Conservation (phyloP, 768 basidiomycete genomes). For the Ephemerocybe angulata region DNA sequence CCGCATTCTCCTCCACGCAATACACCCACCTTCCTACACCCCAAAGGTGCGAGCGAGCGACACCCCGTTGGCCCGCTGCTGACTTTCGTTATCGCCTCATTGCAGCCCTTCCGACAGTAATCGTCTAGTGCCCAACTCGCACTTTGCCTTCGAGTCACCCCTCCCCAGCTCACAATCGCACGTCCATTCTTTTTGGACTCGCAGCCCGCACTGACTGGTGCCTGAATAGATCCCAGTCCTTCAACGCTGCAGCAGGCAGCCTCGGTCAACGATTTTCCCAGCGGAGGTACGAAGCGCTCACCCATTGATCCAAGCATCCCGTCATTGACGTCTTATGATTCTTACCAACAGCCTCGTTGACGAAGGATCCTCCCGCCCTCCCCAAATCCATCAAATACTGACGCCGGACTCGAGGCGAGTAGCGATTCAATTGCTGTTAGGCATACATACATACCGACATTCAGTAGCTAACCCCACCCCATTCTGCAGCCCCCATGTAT, state of each 20-base stretch:
- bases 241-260: constrained; percentile 10
- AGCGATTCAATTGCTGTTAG: background rate
- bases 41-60: constrained; percentile 25
- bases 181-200: background rate
- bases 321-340: no score
- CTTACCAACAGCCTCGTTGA: constrained; percentile 8
- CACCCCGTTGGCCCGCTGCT: no score
- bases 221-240: constrained; percentile 16
- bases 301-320: constrained; percentile 7
- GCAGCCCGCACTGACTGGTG: background rate
- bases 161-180: constrained; percentile 6
- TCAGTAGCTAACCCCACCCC: constrained; percentile 8
- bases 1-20: constrained; percentile 22
- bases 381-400: constrained; percentile 27
- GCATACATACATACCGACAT: no score
- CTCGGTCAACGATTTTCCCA: constrained; percentile 15
- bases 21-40: constrained; percentile 36
- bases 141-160: constrained; percentile 14
- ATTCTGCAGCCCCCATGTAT: constrained; percentile 18
- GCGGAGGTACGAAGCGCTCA: constrained; percentile 13
- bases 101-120: constrained; percentile 15
- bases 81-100: constrained; percentile 9
- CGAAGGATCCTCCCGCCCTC: constrained; percentile 18
- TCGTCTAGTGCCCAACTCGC: constrained; percentile 9
- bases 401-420: constrained; percentile 48